Percentiles rank a stretch among this genome's conserved stretches.
These are phyloP conservation scores for Auricularia sp. DNA, from an alignment of 768 basidiomycete species.

Conservation along the genomic window DNA sequence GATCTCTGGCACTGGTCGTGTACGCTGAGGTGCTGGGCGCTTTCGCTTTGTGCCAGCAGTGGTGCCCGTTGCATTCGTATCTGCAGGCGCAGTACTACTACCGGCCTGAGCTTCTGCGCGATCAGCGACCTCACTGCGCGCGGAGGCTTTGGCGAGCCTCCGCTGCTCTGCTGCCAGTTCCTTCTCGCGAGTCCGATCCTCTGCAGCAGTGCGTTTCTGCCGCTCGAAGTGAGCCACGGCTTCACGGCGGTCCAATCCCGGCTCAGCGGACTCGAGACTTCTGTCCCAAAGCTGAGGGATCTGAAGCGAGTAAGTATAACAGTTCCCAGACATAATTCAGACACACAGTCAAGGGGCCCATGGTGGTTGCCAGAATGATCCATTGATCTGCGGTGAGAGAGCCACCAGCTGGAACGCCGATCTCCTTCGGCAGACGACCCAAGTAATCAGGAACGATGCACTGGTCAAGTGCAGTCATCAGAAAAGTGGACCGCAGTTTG, in stretches of 20 bases:
- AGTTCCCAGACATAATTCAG: not conserved
- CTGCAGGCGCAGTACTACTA: not conserved
- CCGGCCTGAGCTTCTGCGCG: no score
- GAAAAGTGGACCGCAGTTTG: not conserved
- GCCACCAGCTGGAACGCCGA: not conserved
- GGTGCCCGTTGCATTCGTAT: not conserved
- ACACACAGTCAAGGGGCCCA: not conserved
- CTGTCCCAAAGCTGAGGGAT: not conserved
- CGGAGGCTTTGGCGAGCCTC: no score
- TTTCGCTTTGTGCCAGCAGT: not conserved
- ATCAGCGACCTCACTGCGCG: no score
- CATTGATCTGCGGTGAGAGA: not conserved
- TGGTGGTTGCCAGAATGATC: not conserved
- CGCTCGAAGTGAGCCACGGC: not conserved
- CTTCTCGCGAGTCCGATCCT: not conserved
- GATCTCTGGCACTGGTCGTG: not conserved
- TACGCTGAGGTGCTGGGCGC: not conserved
- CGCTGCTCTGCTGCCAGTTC: not conserved
- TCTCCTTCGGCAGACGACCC: constrained; percentile 16
- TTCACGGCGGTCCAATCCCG: not conserved
- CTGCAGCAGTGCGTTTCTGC: not conserved
- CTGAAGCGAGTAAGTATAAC: not conserved
- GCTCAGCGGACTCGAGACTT: constrained; percentile 8
- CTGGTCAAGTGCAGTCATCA: constrained; percentile 2
- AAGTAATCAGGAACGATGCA: constrained; percentile 9